A percentile compares a stretch with the other conserved stretches of the same genome.
Conservation (phyloP, 2,329 filamentous ascomycete species). For the Pyrenochaeta sp. region DNA sequence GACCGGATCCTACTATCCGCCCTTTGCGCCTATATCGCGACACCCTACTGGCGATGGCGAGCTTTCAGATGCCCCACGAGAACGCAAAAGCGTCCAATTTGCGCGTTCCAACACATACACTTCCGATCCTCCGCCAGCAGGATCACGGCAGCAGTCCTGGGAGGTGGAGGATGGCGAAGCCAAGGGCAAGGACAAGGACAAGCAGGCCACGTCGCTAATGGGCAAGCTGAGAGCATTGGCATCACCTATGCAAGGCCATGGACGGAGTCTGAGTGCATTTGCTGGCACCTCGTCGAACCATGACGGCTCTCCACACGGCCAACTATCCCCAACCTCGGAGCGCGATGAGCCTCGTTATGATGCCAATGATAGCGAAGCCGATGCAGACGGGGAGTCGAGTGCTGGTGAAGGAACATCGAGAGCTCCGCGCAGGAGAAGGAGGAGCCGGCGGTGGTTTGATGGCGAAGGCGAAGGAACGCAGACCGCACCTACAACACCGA, state of each 20-base stretch:
- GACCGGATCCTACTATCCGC: constrained; percentile 32
- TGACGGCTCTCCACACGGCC: constrained; percentile 48
- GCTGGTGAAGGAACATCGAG: constrained; percentile 70
- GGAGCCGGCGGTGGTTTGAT: constrained; percentile 66
- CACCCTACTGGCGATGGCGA: constrained; percentile 43
- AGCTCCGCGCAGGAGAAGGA: constrained; percentile 66
- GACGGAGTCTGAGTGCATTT: constrained; percentile 58
- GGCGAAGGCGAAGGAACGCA: constrained; percentile 59
- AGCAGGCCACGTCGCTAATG: constrained; percentile 73
- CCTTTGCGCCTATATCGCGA: constrained; percentile 44
- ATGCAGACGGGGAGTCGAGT: constrained; percentile 86
- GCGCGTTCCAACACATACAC: constrained; percentile 56
- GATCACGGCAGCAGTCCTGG: constrained; percentile 71
- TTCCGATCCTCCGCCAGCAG: constrained; percentile 55
- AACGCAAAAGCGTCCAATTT: constrained; percentile 79
- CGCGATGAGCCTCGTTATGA: constrained; percentile 58
- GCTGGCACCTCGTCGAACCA: constrained; percentile 53
- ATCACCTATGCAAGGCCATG: constrained; percentile 61
- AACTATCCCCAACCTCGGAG: constrained; percentile 59
- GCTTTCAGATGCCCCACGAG: constrained; percentile 43
- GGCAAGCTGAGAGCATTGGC: constrained; percentile 80
- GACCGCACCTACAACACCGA: constrained; percentile 74
- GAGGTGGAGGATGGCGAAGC: constrained; percentile 71
- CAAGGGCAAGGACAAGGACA: constrained; percentile 55
- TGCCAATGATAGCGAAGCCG: constrained; percentile 73